phyloP scores from a whole-genome alignment of 179 eudicot species.

The Beta corolliflora region DNA sequence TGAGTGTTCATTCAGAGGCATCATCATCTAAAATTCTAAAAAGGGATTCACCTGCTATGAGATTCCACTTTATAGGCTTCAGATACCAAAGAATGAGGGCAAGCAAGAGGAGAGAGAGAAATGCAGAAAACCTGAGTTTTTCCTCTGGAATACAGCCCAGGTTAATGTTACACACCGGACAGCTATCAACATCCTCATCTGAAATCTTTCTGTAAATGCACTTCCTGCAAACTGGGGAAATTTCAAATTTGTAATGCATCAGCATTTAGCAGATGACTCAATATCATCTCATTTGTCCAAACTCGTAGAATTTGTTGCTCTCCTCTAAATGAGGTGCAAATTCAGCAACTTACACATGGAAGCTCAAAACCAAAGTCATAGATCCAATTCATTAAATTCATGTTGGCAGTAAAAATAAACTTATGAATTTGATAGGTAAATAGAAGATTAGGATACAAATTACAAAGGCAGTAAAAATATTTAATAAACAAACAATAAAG shows the following conservation, averaged over 20 bases:
- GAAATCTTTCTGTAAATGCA: conserved; percentile 79
- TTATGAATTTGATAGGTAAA: neutral
- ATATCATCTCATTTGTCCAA: neutral
- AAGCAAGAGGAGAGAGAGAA: neutral
- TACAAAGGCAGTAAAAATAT: neutral
- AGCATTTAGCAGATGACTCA: conserved; percentile 1
- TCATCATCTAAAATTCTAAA: neutral
- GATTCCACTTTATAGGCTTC: conserved; percentile 6
- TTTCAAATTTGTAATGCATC: conserved; percentile 10
- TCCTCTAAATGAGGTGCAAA: neutral
- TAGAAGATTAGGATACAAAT: neutral
- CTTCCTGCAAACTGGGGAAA: conserved; percentile 80
- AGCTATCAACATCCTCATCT: conserved; percentile 82
- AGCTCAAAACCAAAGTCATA: neutral
- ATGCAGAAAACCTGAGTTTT: conserved; percentile 67
- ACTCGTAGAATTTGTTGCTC: neutral
- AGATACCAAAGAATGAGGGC: conserved; percentile 4
- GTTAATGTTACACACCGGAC: conserved; percentile 82
- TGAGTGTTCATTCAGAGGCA: too few species aligned
- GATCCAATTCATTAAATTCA: neutral
- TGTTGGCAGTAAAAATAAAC: neutral
- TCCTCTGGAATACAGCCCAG: conserved; percentile 83
- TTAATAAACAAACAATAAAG: too few species aligned
- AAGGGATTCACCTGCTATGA: conserved; percentile 8
- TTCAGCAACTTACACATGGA: conserved; percentile 5